These are phyloP conservation scores for Dactylellina parvicollis DNA, from an alignment of 2,329 filamentous ascomycete genomes.

Conservation along the genomic window DNA sequence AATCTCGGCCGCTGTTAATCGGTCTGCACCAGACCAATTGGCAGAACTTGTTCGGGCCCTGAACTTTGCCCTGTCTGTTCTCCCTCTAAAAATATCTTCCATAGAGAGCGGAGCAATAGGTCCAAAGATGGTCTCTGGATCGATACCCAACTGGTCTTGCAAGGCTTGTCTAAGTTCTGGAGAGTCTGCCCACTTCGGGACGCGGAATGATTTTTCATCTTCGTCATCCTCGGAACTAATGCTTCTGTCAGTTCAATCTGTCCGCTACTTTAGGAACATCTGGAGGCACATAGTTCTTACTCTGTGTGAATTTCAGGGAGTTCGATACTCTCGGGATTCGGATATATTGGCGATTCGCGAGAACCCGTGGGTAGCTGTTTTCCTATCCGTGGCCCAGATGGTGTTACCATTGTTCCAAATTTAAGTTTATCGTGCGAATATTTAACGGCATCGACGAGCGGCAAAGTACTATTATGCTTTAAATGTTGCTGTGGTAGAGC, in stretches of 20 bases:
- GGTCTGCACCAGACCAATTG: conserved; percentile 87
- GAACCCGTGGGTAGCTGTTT: conserved; percentile 53
- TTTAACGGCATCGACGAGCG: conserved; percentile 58
- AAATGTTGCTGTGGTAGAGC: conserved; percentile 50
- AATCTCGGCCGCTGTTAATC: conserved; percentile 87
- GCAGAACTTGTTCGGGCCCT: conserved; percentile 90
- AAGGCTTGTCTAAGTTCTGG: conserved; percentile 81
- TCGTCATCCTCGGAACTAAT: conserved; percentile 72
- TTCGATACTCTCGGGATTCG: conserved; percentile 85
- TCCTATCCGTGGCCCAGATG: conserved; percentile 42
- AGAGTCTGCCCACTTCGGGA: conserved; percentile 87
- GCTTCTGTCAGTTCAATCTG: background rate
- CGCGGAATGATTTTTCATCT: conserved; percentile 68
- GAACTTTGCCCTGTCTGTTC: conserved; percentile 77
- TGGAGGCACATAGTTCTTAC: conserved; percentile 48
- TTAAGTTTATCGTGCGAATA: conserved; percentile 58
- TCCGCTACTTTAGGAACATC: too few species aligned
- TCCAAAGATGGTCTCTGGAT: conserved; percentile 87
- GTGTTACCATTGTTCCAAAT: conserved; percentile 55
- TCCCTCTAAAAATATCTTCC: conserved; percentile 95
- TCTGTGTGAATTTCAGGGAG: conserved; percentile 96
- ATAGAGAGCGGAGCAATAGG: conserved; percentile 87
- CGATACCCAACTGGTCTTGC: conserved; percentile 81
- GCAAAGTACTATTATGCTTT: conserved; percentile 55
- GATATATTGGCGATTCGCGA: conserved; percentile 77